Conservation (phyloP, 1,139 yeast genomes). For the Candida buenavistaensis region DNA sequence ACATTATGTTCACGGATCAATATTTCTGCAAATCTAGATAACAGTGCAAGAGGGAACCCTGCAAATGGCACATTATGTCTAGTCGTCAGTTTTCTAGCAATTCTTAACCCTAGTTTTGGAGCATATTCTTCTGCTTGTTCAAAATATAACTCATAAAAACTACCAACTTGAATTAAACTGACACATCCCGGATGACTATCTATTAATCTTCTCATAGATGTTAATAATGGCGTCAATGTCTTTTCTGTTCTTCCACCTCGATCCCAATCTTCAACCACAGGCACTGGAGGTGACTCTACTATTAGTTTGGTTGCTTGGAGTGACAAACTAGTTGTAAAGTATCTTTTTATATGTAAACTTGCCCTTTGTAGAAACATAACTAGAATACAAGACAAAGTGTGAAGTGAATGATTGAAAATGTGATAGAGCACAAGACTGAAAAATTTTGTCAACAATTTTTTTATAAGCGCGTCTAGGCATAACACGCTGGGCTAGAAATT, state of each 20-base stretch:
- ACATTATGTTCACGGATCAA: slow-evolving; percentile 68
- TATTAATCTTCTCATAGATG: slow-evolving; percentile 34
- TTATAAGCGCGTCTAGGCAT: too few species aligned
- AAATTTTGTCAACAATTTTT: too few species aligned
- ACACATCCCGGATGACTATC: slow-evolving; percentile 61
- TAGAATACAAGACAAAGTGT: too few species aligned
- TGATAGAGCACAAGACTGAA: too few species aligned
- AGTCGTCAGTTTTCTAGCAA: slow-evolving; percentile 40
- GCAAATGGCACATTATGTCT: slow-evolving; percentile 73
- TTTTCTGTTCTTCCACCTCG: slow-evolving; percentile 33
- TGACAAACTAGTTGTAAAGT: too few species aligned
- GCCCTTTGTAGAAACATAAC: too few species aligned
- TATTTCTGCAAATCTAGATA: slow-evolving; percentile 70
- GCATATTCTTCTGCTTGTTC: slow-evolving; percentile 82
- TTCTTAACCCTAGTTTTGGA: slow-evolving; percentile 62
- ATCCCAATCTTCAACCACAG: slow-evolving; percentile 39
- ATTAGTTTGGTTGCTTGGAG: background rate
- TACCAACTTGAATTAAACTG: slow-evolving; percentile 82
- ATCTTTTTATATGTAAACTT: too few species aligned
- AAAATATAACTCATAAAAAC: slow-evolving; percentile 86
- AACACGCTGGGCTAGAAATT: too few species aligned
- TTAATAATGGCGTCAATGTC: slow-evolving; percentile 35
- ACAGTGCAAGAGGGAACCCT: slow-evolving; percentile 78
- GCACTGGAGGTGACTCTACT: slow-evolving; percentile 1
- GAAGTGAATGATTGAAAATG: too few species aligned